Evolutionary conservation across 768 basidiomycete species (phyloP).

Genomic region (Termitomyces sp.): DNA sequence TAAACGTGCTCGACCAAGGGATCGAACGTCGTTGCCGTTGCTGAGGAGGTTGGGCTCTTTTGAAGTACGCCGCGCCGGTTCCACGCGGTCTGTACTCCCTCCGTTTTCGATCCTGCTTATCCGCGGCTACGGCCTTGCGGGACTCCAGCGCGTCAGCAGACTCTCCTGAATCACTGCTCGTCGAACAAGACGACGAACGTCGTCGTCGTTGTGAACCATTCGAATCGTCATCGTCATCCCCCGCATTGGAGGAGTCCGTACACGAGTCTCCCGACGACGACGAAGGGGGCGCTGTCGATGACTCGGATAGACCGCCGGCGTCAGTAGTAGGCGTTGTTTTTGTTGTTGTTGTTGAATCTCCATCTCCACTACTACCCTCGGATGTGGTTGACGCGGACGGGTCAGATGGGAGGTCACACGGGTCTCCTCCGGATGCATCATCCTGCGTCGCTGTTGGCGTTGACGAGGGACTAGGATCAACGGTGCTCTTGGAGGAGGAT

Average conservation of each 20-base stretch:
- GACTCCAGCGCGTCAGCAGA: not conserved
- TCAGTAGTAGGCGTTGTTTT: too few species aligned
- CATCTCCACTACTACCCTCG: too few species aligned
- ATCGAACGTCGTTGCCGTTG: not conserved
- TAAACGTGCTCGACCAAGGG: slow-evolving; percentile 1
- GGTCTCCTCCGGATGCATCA: too few species aligned
- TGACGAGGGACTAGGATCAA: too few species aligned
- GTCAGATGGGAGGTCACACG: not conserved
- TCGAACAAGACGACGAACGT: too few species aligned
- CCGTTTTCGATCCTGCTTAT: not conserved
- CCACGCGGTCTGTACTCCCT: slow-evolving; percentile 10
- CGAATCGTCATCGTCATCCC: too few species aligned
- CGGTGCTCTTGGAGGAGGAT: not conserved
- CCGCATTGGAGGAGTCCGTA: too few species aligned
- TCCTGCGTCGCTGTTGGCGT: not conserved
- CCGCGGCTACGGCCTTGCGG: not conserved
- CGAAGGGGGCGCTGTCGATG: too few species aligned
- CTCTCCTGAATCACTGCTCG: not conserved
- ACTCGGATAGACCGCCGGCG: too few species aligned
- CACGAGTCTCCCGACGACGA: too few species aligned
- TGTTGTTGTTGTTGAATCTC: not conserved
- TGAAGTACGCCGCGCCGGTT: slow-evolving; percentile 1
- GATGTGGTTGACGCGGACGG: not conserved
- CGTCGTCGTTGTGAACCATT: too few species aligned
- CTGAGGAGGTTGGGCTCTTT: slow-evolving; percentile 1